phyloP scores from a whole-genome alignment of 2,329 filamentous ascomycete species.

The Karstenula rhodostoma region DNA sequence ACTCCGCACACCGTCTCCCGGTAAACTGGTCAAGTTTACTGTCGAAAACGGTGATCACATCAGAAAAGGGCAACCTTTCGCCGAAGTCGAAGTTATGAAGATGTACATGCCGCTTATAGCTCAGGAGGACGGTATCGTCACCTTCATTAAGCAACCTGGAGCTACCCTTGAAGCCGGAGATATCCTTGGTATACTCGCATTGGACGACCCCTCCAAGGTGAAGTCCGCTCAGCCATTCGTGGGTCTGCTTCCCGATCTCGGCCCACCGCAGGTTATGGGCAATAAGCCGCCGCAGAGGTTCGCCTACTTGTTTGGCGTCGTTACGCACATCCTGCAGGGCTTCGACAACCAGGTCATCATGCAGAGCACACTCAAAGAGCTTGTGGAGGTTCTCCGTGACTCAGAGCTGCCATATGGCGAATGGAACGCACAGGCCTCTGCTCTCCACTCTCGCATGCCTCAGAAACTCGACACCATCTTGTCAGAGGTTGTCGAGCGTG shows the following conservation, averaged over 20 bases:
- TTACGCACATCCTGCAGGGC: conserved; percentile 87
- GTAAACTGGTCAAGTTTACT: conserved; percentile 97
- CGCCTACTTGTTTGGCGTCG: conserved; percentile 75
- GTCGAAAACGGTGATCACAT: conserved; percentile 96
- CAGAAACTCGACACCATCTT: conserved; percentile 87
- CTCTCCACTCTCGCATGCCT: conserved; percentile 96
- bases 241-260: conserved; percentile 86
- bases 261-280: conserved; percentile 85
- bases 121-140: conserved; percentile 93
- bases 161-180: conserved; percentile 98
- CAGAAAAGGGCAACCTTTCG: conserved; percentile 89
- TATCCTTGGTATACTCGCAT: conserved; percentile 93
- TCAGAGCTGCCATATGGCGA: conserved; percentile 94
- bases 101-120: conserved; percentile 99
- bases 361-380: conserved; percentile 82
- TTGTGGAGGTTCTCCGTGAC: conserved; percentile 89
- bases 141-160: conserved; percentile 98
- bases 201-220: conserved; percentile 94
- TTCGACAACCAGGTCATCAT: conserved; percentile 99
- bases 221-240: conserved; percentile 96
- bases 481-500: conserved; percentile 84
- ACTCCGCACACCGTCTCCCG: conserved; percentile 90
- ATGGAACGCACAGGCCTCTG: conserved; percentile 95
- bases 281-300: conserved; percentile 93
- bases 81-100: conserved; percentile 99